Base-by-base conservation (phyloP, 257 asterid genomes). In the Solanum etuberosum region DNA sequence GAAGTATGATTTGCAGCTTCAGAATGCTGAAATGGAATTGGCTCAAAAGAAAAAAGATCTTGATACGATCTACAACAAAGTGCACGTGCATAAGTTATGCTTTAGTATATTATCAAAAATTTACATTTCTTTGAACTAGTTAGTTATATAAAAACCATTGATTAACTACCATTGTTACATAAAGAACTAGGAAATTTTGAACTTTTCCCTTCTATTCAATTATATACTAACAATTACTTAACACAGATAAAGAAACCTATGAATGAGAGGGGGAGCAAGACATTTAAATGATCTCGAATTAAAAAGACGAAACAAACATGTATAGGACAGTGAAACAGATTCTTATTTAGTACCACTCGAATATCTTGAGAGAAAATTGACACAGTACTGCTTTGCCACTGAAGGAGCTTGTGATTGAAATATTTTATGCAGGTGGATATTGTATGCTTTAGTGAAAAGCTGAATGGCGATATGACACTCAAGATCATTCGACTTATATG, bases 1-100 rank as follows among this genome's bases (percentile, higher is more conserved):
- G 73, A 90, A 91, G 91, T 91, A 83, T 43, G 86, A 88, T 29
- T 11, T 85, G 83, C 72, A 86, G 87, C 77, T 88, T 76, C 57
- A 86, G 37, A 72, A 76, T 65, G 87, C 89, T 77, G 92, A 87
- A 43, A 38, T 6, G 68, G 84, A 84, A 67, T 31, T 74, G 8
- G 70, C 25, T 40, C 25, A 88, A 82, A 88, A 86, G 78, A 84
- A 7, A 78, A 23, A 74, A 20, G 70, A 71, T 70, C 70, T 83
- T 35, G 90, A 88, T 83, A 83, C 48, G 20, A 57, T 86, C 51
- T 83, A 54, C 86, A 76, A 43, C 72, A 51, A n/a, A n/a, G 77
- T 84, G 61, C 42, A 65, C n/a, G 29, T 18, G n/a, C 88, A 90
- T 20, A 92, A 89, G 86, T 82, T 84, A 48, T 51, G 43, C 27